phyloP scores from a whole-genome alignment of 257 asterid genomes.

The Cynanchum wilfordii region DNA sequence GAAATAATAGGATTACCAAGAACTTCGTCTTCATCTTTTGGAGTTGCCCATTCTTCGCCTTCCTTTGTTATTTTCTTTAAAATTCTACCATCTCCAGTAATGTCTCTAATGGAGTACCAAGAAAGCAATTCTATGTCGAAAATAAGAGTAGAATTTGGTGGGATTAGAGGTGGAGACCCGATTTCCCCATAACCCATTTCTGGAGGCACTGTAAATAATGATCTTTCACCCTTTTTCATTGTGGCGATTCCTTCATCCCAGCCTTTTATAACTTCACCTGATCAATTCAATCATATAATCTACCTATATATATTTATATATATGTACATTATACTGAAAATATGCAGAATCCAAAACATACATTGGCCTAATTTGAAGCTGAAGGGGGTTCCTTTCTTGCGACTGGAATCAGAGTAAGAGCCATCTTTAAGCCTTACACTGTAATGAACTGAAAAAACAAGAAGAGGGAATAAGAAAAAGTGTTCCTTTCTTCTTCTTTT shows the following conservation, averaged over 20 bases:
- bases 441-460: conserved; percentile 44
- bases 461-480: too few species aligned
- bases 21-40: conserved; percentile 51
- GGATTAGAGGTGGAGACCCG: conserved; percentile 51
- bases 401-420: conserved; percentile 40
- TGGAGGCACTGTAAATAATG: conserved; percentile 55
- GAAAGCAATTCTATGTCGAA: conserved; percentile 48
- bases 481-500: too few species aligned
- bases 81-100: conserved; percentile 54
- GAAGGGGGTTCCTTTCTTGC: conserved; percentile 39
- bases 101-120: conserved; percentile 54
- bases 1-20: conserved; percentile 28
- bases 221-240: conserved; percentile 59
- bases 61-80: conserved; percentile 48
- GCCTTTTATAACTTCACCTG: conserved; percentile 66
- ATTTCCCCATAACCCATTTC: conserved; percentile 46
- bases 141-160: conserved; percentile 57
- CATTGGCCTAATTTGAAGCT: conserved; percentile 61
- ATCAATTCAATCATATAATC: background rate
- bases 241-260: conserved; percentile 62
- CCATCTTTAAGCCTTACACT: conserved; percentile 41
- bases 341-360: conserved; percentile 10
- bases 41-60: conserved; percentile 76
- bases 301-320: too few species aligned
- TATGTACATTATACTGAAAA: background rate